These are phyloP conservation scores for Suillus clintonianus DNA, from an alignment of 768 basidiomycete genomes.

Conservation along the genomic window DNA sequence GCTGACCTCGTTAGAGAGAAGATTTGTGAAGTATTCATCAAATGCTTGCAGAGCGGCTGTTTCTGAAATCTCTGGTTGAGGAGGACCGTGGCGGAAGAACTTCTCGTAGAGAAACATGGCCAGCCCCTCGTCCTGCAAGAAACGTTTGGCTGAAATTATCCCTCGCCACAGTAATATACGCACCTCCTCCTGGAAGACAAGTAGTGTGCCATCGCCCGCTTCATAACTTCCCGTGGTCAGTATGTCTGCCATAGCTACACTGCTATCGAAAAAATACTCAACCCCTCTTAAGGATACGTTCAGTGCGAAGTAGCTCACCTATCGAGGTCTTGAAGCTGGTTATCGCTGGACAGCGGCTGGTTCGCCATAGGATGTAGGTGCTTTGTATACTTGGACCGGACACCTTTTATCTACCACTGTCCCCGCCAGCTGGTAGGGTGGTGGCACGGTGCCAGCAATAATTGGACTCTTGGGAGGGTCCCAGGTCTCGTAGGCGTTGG, in stretches of 20 bases:
- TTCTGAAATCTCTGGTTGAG: not conserved
- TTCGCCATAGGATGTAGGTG: not conserved
- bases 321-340: no score
- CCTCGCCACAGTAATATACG: not conserved
- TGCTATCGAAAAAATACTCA: not conserved
- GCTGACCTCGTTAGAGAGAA: not conserved
- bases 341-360: not conserved
- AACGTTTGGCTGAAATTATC: not conserved
- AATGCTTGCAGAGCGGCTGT: not conserved
- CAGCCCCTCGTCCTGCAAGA: not conserved
- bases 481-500: not conserved
- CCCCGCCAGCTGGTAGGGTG: not conserved
- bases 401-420: not conserved
- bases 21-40: constrained; percentile 5
- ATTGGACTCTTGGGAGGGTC: not conserved
- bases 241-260: no score
- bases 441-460: not conserved
- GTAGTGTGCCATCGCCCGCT: not conserved
- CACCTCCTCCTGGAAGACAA: not conserved
- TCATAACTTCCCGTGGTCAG: no score
- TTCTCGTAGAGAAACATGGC: not conserved
- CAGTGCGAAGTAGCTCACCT: not conserved
- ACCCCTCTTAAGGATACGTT: no score
- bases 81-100: not conserved
- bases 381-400: not conserved